Evolutionary conservation across 2,329 filamentous ascomycete genomes (phyloP), one percentile per base, ranked within the genome.

Genomic region (Sphaerostilbella broomeana): DNA sequence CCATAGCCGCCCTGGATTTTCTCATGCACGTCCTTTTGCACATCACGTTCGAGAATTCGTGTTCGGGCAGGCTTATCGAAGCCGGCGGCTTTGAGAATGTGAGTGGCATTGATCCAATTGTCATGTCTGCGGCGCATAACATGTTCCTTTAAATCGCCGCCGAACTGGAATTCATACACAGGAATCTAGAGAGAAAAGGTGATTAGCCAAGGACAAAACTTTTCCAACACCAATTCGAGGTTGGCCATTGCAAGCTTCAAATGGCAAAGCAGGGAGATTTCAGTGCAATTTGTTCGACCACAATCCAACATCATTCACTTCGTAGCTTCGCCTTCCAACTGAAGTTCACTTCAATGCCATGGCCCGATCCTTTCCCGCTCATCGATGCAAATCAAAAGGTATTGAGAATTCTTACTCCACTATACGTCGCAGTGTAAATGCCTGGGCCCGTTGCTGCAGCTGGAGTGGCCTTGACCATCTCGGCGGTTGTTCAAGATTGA

Each of bases 51-150:
- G 5, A 98, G 75, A 42, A 98, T 97, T 47, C 92, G 79, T 27
- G 92, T 98, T 58, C 92, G 76, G 10, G 90, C 87, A 3, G 92
- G 92, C 64, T 98, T 98, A 64, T 98, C 92, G 57, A 95, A 95
- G 40, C 90, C 90, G 47, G 92, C 92, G 27, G 94, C 87, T 59
- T 98, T 98, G 34, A 98, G 70, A 44, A 98, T 97, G 59, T 98
- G 92, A 38, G 92, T 98, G n/a, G 92, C 92, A 70, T 98, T 98
- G 67, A 98, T 92, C 88, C 90, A 98, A 64, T 97, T 81, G 62
- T 98, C 92, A 38, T 80, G 77, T 44, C 90, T 81, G 35, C 92
- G 79, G 61, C 92, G 84, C 92, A 98, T 98, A 49, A 97, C 85
- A 85, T 95, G 87, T 54, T 84, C 77, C 58, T 83, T 81, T 21